A percentile compares a stretch with the other conserved stretches of the same genome.
phyloP scores from a whole-genome alignment of 139 green algal genomes.

The Chlamydomonas schloesseri region DNA sequence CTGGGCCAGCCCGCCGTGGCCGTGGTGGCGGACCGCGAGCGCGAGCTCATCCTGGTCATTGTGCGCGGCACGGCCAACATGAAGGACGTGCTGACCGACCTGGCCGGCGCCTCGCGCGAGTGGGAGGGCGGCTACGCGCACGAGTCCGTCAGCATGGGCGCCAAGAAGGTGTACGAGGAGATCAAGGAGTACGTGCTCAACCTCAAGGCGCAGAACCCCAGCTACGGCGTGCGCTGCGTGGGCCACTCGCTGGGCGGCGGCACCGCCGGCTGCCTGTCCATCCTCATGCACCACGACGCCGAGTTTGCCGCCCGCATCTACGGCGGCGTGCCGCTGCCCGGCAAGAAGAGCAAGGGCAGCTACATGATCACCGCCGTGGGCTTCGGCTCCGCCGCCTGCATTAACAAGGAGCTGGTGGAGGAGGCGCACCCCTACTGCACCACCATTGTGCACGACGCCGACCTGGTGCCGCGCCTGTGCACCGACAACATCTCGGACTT shows the following conservation, averaged over 20 bases:
- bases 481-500: background rate
- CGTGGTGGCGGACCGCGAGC: background rate
- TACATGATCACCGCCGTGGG: background rate
- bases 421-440: slow-evolving; percentile 4
- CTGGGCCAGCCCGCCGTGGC: background rate
- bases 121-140: slow-evolving; percentile 9
- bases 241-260: slow-evolving; percentile 29
- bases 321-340: background rate
- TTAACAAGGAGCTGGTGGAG: slow-evolving; percentile 7
- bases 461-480: slow-evolving; percentile 19
- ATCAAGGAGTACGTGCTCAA: background rate
- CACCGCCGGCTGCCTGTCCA: background rate
- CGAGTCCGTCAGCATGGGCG: background rate
- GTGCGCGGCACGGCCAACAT: background rate
- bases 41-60: background rate
- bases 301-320: background rate
- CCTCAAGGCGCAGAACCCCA: background rate
- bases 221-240: background rate
- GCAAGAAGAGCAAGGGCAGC: slow-evolving; percentile 10
- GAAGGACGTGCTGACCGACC: background rate
- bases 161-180: background rate
- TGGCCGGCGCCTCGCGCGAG: background rate
- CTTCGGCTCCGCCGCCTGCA: background rate
- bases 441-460: slow-evolving; percentile 4
- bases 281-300: slow-evolving; percentile 4